Evolutionary conservation across 257 asterid genomes (phyloP), one percentile per base, ranked within the genome.

Genomic region (Fraxinus excelsior): DNA sequence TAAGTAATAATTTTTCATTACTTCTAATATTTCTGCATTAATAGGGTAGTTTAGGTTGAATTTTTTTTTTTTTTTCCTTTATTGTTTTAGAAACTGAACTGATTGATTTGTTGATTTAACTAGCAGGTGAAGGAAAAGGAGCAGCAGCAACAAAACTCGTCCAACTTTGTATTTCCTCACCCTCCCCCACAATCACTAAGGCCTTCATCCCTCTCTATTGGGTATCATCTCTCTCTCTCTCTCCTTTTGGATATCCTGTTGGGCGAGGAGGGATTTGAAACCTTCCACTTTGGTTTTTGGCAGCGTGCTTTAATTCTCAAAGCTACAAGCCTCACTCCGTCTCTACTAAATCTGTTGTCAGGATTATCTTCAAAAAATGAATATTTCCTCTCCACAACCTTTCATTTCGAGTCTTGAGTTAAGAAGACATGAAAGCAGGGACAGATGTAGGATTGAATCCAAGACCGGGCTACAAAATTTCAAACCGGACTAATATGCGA

Each of bases 51-150:
- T 37, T 13, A 70, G 23, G 0, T 67, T 44, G 26, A 13, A 68
- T 28, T 28, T 28, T 28, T 28, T 28, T 0, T 37, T 18, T 26
- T 34, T 32, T 4, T 14, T 18, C 31, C 14, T 12, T 49, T 37
- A 13, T 31, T 7, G 7, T 5, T 2, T 44, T 1, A 44, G 23
- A 21, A 46, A 26, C 11, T 9, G 7, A 31, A 76, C 4, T 28
- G 5, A 19, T 46, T 76, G 53, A 13, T 67, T 35, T 21, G 0
- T 32, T 66, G 5, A 49, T 58, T 13, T 32, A n/a, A 16, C 70
- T 77, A 64, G 12, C 84, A 88, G 92, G 72, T 86, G 73, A 88
- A 86, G 42, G 92, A 86, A 51, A 76, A 62, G 8, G 87, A 81
- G 62, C 74, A 71, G 25, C 85, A 75, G 64, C 64, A 53, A 2